Base-by-base conservation (phyloP, 2,329 filamentous ascomycete genomes). In the Blumeria hordei region DNA sequence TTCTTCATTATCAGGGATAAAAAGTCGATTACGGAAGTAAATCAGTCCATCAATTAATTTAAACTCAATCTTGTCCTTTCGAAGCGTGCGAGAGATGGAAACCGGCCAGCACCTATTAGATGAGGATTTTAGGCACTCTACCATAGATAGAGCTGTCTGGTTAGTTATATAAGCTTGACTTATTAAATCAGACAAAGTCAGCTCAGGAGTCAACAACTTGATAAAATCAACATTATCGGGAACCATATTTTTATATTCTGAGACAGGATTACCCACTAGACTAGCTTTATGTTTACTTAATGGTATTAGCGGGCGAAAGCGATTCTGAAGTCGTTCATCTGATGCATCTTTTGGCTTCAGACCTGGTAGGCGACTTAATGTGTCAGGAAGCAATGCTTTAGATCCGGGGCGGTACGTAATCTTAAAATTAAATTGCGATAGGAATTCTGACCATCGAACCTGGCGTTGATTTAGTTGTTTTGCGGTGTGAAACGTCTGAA, bases 401-500 rank as follows among this genome's bases (percentile, higher is more conserved):
- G 37, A 41, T 41, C 37, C 37, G 5, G 37, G 37, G 11, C 37
- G 37, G n/a, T 41, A 41, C 2, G 37, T 11, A n/a, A 41, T 11
- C 10, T 11, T 41, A 11, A 41, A 41, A 4, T 41, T 41, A 41
- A 41, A 41, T n/a, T 3, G 11, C 10, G n/a, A 41, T 5, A 41
- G n/a, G 5, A 41, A 41, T n/a, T 41, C 37, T 11, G 37, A 41
- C 37, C 37, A 41, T 5, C 37, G 10, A 41, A 41, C 37, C 5
- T 41, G 37, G 3, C 37, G 10, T 3, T 41, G 37, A n/a, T 41
- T 41, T 41, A 5, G 37, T 41, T 41, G 37, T n/a, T 41, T 41
- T 11, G 37, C 4, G 5, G 37, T 41, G 2, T 11, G 10, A 41
- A 41, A 41, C 16, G 57, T 55, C 28, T 54, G 47, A 0, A 66